These are phyloP conservation scores for Colletotrichum chrysophilum DNA, from an alignment of 2,329 filamentous ascomycete species.

Conservation along the genomic window DNA sequence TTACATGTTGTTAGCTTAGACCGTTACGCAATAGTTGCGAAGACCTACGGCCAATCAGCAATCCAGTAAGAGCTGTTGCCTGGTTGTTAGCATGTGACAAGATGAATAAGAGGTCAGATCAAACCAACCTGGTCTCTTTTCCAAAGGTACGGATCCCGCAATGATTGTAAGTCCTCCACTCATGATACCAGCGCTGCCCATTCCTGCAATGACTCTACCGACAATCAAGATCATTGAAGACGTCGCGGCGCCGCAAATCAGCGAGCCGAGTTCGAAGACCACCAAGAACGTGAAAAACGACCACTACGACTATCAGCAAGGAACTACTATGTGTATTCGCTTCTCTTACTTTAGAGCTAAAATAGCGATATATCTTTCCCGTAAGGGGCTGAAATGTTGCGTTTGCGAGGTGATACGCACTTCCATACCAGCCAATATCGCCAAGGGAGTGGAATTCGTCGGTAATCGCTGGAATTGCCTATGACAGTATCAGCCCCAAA, in stretches of 20 bases:
- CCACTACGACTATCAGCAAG: slow-evolving; percentile 36
- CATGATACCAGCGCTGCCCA: slow-evolving; percentile 49
- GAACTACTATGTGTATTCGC: background rate
- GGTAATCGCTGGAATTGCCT: slow-evolving; percentile 38
- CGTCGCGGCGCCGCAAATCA: slow-evolving; percentile 51
- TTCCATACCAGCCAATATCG: slow-evolving; percentile 52
- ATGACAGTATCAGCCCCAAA: background rate
- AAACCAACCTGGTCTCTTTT: slow-evolving; percentile 32
- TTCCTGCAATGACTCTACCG: slow-evolving; percentile 53
- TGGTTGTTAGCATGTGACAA: background rate
- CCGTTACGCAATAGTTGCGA: no score
- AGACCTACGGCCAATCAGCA: background rate
- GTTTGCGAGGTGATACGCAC: slow-evolving; percentile 36
- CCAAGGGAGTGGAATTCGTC: slow-evolving; percentile 40
- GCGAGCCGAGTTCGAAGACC: slow-evolving; percentile 43
- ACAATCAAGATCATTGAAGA: slow-evolving; percentile 52
- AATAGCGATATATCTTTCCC: slow-evolving; percentile 32
- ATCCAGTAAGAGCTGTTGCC: background rate
- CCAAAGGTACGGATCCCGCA: slow-evolving; percentile 31
- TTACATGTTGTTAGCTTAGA: background rate
- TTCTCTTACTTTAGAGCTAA: slow-evolving; percentile 40
- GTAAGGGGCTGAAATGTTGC: slow-evolving; percentile 32
- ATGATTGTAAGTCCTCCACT: slow-evolving; percentile 39
- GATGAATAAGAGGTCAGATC: background rate
- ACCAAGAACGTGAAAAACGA: slow-evolving; percentile 32